Conservation (phyloP, 139 green algal genomes). For the Coelastrella sp. region DNA sequence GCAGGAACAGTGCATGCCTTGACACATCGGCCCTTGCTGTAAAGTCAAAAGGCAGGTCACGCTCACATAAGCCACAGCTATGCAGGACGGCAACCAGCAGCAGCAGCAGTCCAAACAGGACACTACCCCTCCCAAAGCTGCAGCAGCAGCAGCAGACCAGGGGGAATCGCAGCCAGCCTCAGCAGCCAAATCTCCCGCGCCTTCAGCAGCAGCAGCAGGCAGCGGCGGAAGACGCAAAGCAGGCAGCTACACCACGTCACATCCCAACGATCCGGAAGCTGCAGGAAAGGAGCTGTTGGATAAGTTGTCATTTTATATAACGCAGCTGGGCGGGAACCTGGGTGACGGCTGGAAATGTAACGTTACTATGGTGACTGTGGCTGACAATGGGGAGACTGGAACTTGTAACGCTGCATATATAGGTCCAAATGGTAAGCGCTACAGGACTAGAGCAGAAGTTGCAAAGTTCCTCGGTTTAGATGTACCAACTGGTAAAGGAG, state of each 20-base stretch:
- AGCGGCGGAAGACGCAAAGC: neutral
- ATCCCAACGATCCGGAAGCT: conserved; percentile 17
- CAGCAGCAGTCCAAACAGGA: neutral
- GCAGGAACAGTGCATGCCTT: too few relatives aligned
- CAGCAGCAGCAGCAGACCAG: conserved; percentile 17
- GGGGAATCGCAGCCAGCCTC: neutral
- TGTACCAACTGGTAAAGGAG: conserved; percentile 5
- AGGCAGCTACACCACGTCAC: conserved; percentile 21
- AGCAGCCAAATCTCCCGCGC: neutral
- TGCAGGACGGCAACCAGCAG: neutral
- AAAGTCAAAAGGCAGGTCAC: too few relatives aligned
- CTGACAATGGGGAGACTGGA: conserved; percentile 6
- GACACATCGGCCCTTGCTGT: too few relatives aligned
- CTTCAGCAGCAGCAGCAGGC: neutral
- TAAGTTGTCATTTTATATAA: conserved; percentile 47
- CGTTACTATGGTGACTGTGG: conserved; percentile 58
- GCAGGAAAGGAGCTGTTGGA: conserved; percentile 40
- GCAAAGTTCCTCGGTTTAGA: conserved; percentile 41
- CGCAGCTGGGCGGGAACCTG: conserved; percentile 40
- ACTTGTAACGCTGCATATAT: conserved; percentile 60
- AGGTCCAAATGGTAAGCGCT: conserved; percentile 61
- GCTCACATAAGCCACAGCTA: conserved; percentile 1
- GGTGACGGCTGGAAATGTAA: conserved; percentile 71
- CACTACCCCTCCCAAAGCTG: neutral
- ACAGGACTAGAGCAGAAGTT: conserved; percentile 69